A percentile compares a stretch with the other conserved stretches of the same genome.
These are phyloP conservation scores for Primulina eburnea DNA, from an alignment of 257 asterid species.

Conservation along the genomic window DNA sequence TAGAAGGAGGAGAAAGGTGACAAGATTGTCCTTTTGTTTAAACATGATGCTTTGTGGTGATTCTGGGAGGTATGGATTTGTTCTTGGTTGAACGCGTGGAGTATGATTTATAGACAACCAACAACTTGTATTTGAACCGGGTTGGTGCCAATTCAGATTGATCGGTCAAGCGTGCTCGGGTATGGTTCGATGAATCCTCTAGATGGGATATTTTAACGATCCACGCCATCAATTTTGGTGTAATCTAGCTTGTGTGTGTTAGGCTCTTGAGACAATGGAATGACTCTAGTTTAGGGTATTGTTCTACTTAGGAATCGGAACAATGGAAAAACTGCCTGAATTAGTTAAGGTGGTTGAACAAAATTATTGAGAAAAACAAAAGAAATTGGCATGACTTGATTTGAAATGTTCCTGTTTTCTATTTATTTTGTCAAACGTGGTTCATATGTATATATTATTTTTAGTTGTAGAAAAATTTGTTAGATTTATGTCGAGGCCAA, in stretches of 20 bases:
- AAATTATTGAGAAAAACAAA: too few relatives aligned
- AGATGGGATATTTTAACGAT: conserved; percentile 14
- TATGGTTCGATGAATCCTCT: conserved; percentile 8
- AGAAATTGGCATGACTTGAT: not conserved
- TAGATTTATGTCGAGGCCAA: too few relatives aligned
- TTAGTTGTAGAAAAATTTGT: too few relatives aligned
- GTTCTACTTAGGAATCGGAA: not conserved
- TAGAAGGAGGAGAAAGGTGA: conserved; percentile 86
- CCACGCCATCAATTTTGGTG: conserved; percentile 29
- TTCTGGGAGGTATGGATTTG: conserved; percentile 20
- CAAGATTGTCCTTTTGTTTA: not conserved
- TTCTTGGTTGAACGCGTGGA: not conserved
- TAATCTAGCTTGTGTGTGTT: not conserved
- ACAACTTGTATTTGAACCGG: not conserved
- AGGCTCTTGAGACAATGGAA: not conserved
- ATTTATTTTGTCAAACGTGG: too few relatives aligned
- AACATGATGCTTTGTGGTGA: not conserved
- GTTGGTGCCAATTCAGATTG: conserved; percentile 13
- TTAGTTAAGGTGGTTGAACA: not conserved
- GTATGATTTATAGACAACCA: not conserved
- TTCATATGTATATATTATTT: too few relatives aligned
- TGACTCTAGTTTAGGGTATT: conserved; percentile 18
- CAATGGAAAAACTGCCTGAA: not conserved
- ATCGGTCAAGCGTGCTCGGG: not conserved
- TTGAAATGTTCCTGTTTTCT: too few relatives aligned